Evolutionary conservation across 2,329 filamentous ascomycete species (phyloP).

Genomic region (Verticillium tricorpus): DNA sequence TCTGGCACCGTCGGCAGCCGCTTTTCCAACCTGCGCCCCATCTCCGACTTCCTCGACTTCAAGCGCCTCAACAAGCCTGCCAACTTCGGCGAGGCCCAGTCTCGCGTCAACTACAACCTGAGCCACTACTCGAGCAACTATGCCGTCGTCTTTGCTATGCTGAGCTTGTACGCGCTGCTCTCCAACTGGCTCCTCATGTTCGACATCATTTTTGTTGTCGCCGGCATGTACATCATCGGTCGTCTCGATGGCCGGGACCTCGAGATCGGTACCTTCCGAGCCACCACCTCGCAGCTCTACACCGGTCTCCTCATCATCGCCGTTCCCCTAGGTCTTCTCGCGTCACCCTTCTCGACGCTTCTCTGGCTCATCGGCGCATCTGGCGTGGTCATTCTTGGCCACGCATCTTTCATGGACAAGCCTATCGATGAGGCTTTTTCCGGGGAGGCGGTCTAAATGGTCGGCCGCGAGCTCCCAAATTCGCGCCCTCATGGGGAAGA

Average conservation of each 20-base stretch:
- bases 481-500: constrained; percentile 98
- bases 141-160: constrained; percentile 86
- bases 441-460: constrained; percentile 99
- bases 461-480: constrained; percentile 99
- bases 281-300: constrained; percentile 90
- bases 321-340: constrained; percentile 78
- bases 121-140: constrained; percentile 99
- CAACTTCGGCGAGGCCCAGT: constrained; percentile 87
- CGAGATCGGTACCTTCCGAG: constrained; percentile 75
- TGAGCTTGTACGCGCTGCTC: constrained; percentile 91
- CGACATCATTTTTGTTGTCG: constrained; percentile 82
- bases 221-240: constrained; percentile 86
- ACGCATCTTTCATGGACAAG: constrained; percentile 95
- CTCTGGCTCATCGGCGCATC: constrained; percentile 96
- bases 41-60: constrained; percentile 91
- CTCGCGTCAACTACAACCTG: constrained; percentile 93
- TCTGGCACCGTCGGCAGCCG: constrained; percentile 73
- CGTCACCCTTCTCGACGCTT: constrained; percentile 77
- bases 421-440: constrained; percentile 99
- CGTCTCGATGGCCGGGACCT: constrained; percentile 86
- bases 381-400: constrained; percentile 88
- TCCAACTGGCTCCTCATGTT: constrained; percentile 85
- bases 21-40: constrained; percentile 86
- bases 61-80: constrained; percentile 92
- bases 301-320: constrained; percentile 79